Evolutionary conservation across 2,329 filamentous ascomycete species (phyloP), one percentile per base, ranked within the genome.

Genomic region (Exophiala oligosperma): DNA sequence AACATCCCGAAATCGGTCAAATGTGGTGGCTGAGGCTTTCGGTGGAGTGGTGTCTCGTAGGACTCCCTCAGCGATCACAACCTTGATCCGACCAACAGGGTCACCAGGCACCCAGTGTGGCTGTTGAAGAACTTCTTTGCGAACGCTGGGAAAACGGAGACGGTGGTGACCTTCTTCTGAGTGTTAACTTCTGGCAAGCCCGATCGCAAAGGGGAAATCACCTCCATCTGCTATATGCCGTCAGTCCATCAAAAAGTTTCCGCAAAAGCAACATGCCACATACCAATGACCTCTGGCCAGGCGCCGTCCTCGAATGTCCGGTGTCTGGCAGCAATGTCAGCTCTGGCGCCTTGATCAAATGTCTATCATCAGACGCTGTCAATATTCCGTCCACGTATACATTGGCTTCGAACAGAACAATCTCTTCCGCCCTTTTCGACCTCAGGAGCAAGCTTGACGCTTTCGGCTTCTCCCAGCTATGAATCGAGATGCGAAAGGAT

Each of bases 61-160:
- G 57, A 91, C 85, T 0, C 89, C 87, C 69, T 93, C 90, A 49
- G 88, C 86, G 57, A 96, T 82, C 54, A 92, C 72, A 26, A 95
- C 73, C 69, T 88, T 91, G 74, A 96, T 88, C 6, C 90, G 84
- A 5, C 91, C 90, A 21, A 88, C 72, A 29, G 87, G 79, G 59
- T 93, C 90, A 4, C 81, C 82, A 0, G 89, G 81, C 65, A 85
- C 85, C 89, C 90, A 94, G 61, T 85, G 82, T 56, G 77, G 83
- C 66, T 91, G 87, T 43, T 83, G 80, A 14, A 92, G 77, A 24
- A 91, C 77, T 65, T 89, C 85, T 52, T 80, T 79, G 56, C 88
- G 85, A 67, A 94, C 95, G 0, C 74, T 66, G 0, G 91, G 91
- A 63, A 95, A 96, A 35, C 76, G 81, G 44, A 95, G 81, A n/a